Percentiles rank a stretch among this genome's conserved stretches.
phyloP scores from a whole-genome alignment of 1,284 basidiomycete genomes.

The Cystobasidium pallidum region DNA sequence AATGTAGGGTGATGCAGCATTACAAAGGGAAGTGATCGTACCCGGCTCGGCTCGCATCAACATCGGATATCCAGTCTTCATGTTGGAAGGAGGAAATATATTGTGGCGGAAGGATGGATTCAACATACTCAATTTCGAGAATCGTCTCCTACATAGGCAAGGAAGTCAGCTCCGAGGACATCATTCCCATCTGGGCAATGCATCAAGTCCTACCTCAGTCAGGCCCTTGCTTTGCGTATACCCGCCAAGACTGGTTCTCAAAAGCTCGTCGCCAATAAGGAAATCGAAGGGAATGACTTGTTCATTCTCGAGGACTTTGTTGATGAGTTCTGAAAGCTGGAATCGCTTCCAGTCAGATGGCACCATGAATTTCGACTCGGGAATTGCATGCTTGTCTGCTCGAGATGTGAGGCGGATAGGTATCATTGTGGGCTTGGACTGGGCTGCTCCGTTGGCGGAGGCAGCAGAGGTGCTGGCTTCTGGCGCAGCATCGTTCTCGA shows the following conservation, averaged over 20 bases:
- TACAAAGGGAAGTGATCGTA: conserved; percentile 58
- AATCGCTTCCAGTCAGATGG: conserved; percentile 87
- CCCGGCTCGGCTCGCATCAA: conserved; percentile 72
- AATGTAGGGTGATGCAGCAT: neutral
- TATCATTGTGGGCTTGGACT: conserved; percentile 48
- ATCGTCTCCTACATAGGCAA: conserved; percentile 70
- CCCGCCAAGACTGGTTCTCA: conserved; percentile 72
- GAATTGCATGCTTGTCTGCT: conserved; percentile 73
- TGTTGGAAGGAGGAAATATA: conserved; percentile 78
- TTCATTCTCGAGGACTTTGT: conserved; percentile 74
- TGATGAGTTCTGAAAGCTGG: conserved; percentile 96
- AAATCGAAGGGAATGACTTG: conserved; percentile 90
- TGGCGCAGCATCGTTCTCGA: neutral
- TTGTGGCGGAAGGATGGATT: conserved; percentile 86
- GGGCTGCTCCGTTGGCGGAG: conserved; percentile 4
- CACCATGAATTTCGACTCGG: conserved; percentile 90
- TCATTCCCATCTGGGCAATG: neutral
- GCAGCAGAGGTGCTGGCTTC: conserved; percentile 32
- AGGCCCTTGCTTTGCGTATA: conserved; percentile 75
- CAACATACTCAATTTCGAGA: conserved; percentile 90
- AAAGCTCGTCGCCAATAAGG: conserved; percentile 77
- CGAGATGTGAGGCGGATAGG: conserved; percentile 81
- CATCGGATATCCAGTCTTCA: conserved; percentile 90
- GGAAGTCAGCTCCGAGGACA: too few species aligned
- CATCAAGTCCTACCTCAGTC: conserved; percentile 46